Base-by-base conservation (phyloP, 208 protist genomes). In the Porcisia deanei region DNA sequence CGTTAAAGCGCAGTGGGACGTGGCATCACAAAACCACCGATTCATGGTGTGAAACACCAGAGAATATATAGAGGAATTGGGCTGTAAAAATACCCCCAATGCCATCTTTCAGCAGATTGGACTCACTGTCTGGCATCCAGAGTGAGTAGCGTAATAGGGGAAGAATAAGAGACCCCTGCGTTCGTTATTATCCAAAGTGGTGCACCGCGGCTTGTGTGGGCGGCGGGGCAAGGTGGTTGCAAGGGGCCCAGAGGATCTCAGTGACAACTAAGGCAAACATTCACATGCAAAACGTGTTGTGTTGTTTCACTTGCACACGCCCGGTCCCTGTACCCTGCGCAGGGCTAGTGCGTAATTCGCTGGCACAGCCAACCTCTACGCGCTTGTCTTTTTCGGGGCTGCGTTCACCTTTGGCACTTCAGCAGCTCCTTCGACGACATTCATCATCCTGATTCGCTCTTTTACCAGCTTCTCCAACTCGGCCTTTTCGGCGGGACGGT, bases 391-490 rank as follows among this genome's bases (percentile, higher is more conserved):
- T 45, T 75, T 83, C 6, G 54, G 30, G 3, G 57, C 43, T 55
- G 34, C 58, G 16, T 66, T 52, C 14, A 49, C 4, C 20, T 43
- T 75, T 5, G 49, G 63, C 39, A 20, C 61, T 49, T 75, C 76
- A 18, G 7, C 57, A 3, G 69, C 72, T 9, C 60, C 43, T 12
- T 81, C 75, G 30, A 54, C 68, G 16, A 61, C 80, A 18, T 82
- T 73, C 81, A 91, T 77, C 55, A 76, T 63, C 0, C 75, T 79
- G 9, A 86, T 84, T 34, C 78, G 81, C 68, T 80, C 61, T 30
- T 65, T 25, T 14, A 92, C 71, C 12, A 88, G 53, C 39, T 41
- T 78, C 6, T 91, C 79, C 37, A 96, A 65, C 76, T 94, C 75
- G 22, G 43, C 77, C 79, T 87, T 77, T 52, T 91, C 61, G 9